Evolutionary conservation across 495 filamentous ascomycete species (phyloP), one percentile per base, ranked within the genome.

Genomic region (Cercophora newfieldiana): DNA sequence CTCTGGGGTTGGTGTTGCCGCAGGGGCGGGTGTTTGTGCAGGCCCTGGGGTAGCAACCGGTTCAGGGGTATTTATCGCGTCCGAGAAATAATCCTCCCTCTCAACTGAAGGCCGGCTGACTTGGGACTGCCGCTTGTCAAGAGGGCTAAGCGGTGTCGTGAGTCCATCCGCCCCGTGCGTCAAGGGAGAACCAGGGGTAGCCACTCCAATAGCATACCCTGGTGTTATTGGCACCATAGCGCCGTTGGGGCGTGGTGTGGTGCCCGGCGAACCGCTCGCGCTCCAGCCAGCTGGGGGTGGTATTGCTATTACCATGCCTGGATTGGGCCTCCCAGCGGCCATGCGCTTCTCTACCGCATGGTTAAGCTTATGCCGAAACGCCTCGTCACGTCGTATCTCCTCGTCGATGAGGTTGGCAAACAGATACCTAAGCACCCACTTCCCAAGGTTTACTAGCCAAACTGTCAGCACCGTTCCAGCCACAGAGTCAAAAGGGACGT

Each of bases 351-450:
- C 82, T 12, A 85, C 86, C 55, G 81, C 81, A 8, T 87, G 81
- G 22, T 91, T 82, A 12, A 95, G 81, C 54, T 84, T 80, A 31
- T 86, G 81, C 30, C 96, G 86, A 74, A 90, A 90, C 8, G 78
- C 77, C 71, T 88, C 86, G 72, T 99, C 95, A 33, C 91, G 88
- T 62, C 84, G 84, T 67, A 96, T 90, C 77, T 97, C 91, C 75
- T 96, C 92, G 65, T 94, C 90, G 50, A 98, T 91, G 49, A 99
- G 82, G 47, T 89, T 90, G 24, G 88, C 88, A 75, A 99, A 99
- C 1, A 99, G 85, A 77, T 97, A 97, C 55, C 95, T 88, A 51
- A 99, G 82, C 60, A 98, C 86, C 95, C 95, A 99, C 82, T 96
- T 97, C 3, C 95, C 95, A 59, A 98, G 87, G 75, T 97, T 98